Base-by-base conservation (phyloP, 768 basidiomycete species). In the Trametes sanguinea region DNA sequence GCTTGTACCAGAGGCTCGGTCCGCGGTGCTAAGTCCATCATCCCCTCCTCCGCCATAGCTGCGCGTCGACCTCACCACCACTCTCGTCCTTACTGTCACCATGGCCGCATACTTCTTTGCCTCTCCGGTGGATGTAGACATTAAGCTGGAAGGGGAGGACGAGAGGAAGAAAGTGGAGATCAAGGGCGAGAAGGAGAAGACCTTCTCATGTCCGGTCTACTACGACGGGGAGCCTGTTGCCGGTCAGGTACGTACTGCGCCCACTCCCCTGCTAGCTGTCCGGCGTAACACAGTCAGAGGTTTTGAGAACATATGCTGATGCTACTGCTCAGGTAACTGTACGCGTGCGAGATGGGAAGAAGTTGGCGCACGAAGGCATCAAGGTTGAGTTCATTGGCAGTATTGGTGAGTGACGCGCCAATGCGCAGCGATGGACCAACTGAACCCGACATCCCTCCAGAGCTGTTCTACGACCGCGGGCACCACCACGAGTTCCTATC, bases 401-500 rank as follows among this genome's bases (percentile, higher is more conserved):
- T 69, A 98, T 98, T 70, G 96, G 96, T 90, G 65, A 44, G 88
- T 75, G 48, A 40, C 6, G 37, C 51, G 54, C 54, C 51, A n/a
- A 9, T 32, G 7, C 17, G 27, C 45, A 8, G 45, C n/a, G 45
- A 5, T 22, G 9, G 17, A 59, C 35, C 11, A 32, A 39, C 14
- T 56, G 16, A 17, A 65, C 35, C 13, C n/a, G 30, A 43, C 30
- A 17, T n/a, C 6, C 6, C 46, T 40, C 30, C 65, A 89, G 90
- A 92, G 70, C 81, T 98, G 27, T 98, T 98, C 80, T 98, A 98
- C 71, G 96, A 98, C 80, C 82, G 95, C 22, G 95, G 96, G 2
- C 96, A 98, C 74, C 96, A 98, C 73, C 95, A 98, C 74, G 97
- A 98, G 73, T 98, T 98, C 75, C 80, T 98, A 9, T 97, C 96